Conservation (phyloP, 1,139 yeast genomes). For the Sugiyamaella japonica region DNA sequence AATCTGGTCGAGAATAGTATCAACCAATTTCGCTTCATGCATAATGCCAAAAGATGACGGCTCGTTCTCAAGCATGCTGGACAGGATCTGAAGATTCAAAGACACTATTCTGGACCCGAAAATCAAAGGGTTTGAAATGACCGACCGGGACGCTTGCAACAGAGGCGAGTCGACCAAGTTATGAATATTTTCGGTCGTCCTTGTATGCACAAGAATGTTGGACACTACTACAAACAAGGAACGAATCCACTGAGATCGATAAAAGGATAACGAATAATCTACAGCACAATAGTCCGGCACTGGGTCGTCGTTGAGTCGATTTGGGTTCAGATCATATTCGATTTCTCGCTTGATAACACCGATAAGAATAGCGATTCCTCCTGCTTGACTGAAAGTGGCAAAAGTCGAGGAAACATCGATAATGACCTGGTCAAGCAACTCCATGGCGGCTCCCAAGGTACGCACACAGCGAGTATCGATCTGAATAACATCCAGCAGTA, state of each 20-base stretch:
- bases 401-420: conserved; percentile 50
- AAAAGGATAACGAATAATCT: conserved; percentile 59
- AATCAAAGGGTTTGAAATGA: conserved; percentile 55
- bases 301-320: conserved; percentile 35
- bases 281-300: conserved; percentile 53
- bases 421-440: conserved; percentile 58
- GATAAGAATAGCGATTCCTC: conserved; percentile 67
- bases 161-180: conserved; percentile 84
- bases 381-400: conserved; percentile 59
- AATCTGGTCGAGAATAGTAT: conserved; percentile 56
- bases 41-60: conserved; percentile 86
- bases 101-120: conserved; percentile 75
- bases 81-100: conserved; percentile 63
- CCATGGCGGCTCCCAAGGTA: conserved; percentile 65
- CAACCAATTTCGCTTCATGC: conserved; percentile 75
- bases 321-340: conserved; percentile 57
- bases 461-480: conserved; percentile 53
- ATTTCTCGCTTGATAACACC: conserved; percentile 66
- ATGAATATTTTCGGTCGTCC: conserved; percentile 76
- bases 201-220: conserved; percentile 65
- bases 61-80: conserved; percentile 80
- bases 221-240: conserved; percentile 59
- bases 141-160: conserved; percentile 57
- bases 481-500: conserved; percentile 62
- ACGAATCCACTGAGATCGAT: conserved; percentile 54